Conservation (phyloP, 768 basidiomycete species). For the Russula earlei region DNA sequence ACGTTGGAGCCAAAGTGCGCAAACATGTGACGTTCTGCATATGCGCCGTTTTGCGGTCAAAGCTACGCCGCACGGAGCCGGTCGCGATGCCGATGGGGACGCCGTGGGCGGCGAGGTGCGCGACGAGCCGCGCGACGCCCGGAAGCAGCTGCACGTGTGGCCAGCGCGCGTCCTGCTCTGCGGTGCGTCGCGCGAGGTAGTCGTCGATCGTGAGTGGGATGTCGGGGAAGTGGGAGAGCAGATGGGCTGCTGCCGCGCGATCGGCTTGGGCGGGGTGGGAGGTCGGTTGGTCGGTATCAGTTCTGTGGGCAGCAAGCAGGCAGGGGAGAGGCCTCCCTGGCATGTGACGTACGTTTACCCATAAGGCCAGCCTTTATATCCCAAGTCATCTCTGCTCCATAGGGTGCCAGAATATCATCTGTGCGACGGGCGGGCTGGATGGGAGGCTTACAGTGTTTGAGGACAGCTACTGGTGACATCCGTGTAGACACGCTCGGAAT, state of each 20-base stretch:
- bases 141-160: slow-evolving; percentile 64
- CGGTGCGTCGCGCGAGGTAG: slow-evolving; percentile 48
- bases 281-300: not conserved
- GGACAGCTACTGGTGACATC: slow-evolving; percentile 55
- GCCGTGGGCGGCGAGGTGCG: slow-evolving; percentile 54
- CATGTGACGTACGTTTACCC: slow-evolving; percentile 59
- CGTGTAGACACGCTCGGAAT: slow-evolving; percentile 70
- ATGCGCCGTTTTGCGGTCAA: slow-evolving; percentile 56
- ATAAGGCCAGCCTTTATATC: slow-evolving; percentile 83
- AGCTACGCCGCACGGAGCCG: slow-evolving; percentile 57
- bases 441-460: not conserved
- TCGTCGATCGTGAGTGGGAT: slow-evolving; percentile 54
- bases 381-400: slow-evolving; percentile 78
- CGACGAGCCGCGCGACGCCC: slow-evolving; percentile 58
- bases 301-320: no score
- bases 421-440: slow-evolving; percentile 10
- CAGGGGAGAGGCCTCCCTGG: no score
- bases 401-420: slow-evolving; percentile 65
- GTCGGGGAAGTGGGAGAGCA: slow-evolving; percentile 69
- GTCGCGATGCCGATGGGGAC: slow-evolving; percentile 81
- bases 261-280: slow-evolving; percentile 40
- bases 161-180: slow-evolving; percentile 56
- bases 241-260: slow-evolving; percentile 49
- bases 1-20: slow-evolving; percentile 52
- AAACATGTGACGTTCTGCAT: slow-evolving; percentile 49